Conservation (phyloP, 306 rosid genomes). For the Carpinus viminea region DNA sequence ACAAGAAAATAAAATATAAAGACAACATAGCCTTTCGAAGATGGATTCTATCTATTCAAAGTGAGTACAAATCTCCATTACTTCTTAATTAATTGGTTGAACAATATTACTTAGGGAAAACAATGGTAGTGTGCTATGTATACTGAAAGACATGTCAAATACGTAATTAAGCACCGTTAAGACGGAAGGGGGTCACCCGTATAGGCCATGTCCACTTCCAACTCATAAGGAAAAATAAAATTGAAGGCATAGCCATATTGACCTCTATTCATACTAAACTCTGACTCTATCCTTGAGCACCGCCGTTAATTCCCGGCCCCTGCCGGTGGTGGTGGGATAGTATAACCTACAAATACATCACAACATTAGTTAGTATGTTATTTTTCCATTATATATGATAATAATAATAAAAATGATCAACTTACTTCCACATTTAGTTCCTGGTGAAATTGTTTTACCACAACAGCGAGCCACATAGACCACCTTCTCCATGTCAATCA, state of each 20-base stretch:
- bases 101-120: neutral
- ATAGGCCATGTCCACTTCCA: no score
- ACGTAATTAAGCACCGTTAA: neutral
- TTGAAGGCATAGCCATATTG: no score
- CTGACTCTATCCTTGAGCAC: no score
- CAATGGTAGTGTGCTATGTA: neutral
- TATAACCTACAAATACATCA: neutral
- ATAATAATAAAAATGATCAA: neutral
- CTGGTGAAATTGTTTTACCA: conserved; percentile 35
- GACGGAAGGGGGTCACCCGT: no score
- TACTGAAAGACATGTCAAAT: neutral
- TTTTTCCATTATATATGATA: neutral
- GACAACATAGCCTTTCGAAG: no score
- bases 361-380: neutral
- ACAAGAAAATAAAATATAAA: no score
- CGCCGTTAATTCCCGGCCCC: no score
- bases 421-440: conserved; percentile 53
- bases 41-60: neutral
- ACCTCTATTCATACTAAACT: no score
- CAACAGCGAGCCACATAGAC: conserved; percentile 40
- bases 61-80: neutral
- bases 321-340: neutral
- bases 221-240: no score
- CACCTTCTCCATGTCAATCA: conserved; percentile 32
- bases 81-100: neutral